phyloP scores from a whole-genome alignment of 345 rosid genomes.

The Eucalyptus erythrocorys region DNA sequence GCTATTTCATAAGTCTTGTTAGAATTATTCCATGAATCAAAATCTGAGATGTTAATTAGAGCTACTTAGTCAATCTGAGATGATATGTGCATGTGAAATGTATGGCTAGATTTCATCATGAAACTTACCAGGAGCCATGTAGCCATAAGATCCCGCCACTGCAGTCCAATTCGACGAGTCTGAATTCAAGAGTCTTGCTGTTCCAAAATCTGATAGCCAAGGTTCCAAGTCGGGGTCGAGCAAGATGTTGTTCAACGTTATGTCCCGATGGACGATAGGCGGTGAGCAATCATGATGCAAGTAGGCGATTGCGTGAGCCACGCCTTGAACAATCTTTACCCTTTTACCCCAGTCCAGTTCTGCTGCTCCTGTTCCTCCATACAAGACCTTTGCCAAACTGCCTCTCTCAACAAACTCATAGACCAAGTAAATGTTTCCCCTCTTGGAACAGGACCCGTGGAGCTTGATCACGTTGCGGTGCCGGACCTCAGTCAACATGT shows the following conservation, averaged over 20 bases:
- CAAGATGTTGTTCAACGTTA: conserved; percentile 40
- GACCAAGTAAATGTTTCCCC: conserved; percentile 35
- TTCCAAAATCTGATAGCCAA: conserved; percentile 53
- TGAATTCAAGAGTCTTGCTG: conserved; percentile 33
- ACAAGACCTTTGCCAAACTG: conserved; percentile 31
- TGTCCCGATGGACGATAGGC: conserved; percentile 49
- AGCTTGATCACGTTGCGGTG: conserved; percentile 61
- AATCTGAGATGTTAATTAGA: not conserved
- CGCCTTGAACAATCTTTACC: conserved; percentile 32
- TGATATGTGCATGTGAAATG: not conserved
- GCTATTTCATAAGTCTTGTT: not conserved
- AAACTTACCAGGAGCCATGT: conserved; percentile 62
- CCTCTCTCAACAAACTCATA: conserved; percentile 48
- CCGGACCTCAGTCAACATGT: conserved; percentile 32
- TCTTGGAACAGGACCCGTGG: conserved; percentile 35
- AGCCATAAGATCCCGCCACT: conserved; percentile 54
- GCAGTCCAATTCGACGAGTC: conserved; percentile 52
- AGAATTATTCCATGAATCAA: not conserved
- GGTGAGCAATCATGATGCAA: conserved; percentile 59
- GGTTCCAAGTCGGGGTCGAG: conserved; percentile 40
- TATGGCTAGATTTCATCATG: not conserved
- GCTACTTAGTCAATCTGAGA: not conserved
- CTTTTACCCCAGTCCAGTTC: conserved; percentile 33
- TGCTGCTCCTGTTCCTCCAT: conserved; percentile 12
- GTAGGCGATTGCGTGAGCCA: conserved; percentile 61